Evolutionary conservation across 2,329 filamentous ascomycete genomes (phyloP), one percentile per base, ranked within the genome.

Genomic region (Fusarium circinatum): DNA sequence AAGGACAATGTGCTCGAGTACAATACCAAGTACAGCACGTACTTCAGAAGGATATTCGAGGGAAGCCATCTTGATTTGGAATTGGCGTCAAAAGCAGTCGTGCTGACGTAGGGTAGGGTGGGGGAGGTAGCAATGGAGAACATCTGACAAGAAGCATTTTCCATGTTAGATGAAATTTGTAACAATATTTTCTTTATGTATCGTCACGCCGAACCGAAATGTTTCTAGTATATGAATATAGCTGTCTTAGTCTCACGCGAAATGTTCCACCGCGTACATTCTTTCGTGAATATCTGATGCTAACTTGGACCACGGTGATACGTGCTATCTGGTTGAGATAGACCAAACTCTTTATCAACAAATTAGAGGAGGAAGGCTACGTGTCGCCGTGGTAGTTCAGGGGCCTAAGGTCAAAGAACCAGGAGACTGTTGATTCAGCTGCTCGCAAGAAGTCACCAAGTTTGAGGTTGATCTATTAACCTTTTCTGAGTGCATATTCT

Each of bases 71-170:
- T 4, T 11, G 20, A 30, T 14, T 42, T 59, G 8, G 5, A n/a
- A 4, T 4, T 26, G 24, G 58, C 48, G 20, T 28, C 64, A 5
- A 69, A 60, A 32, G 54, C 68, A 1, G 11, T 69, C 22, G 63
- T 60, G 6, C 6, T 71, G 32, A 52, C 49, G 3, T 52, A 52
- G 48, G 30, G 30, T 2, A 9, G 30, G 30, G 3, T 32, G 11
- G 5, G 4, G 20, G 13, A 11, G 26, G 28, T 8, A 49, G 4
- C 15, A n/a, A 3, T 49, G 3, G 30, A 24, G 30, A 18, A 30
- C 30, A 22, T 14, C 8, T 34, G 22, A 10, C 1, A 12, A 17
- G 30, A 52, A 51, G 20, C 13, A 15, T 7, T n/a, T n/a, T 30
- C 12, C 30, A 30, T 30, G 30, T 30, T 30, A 5, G 30, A 30